phyloP scores from a whole-genome alignment of 2,329 filamentous ascomycete genomes.

The Huntiella decipiens region DNA sequence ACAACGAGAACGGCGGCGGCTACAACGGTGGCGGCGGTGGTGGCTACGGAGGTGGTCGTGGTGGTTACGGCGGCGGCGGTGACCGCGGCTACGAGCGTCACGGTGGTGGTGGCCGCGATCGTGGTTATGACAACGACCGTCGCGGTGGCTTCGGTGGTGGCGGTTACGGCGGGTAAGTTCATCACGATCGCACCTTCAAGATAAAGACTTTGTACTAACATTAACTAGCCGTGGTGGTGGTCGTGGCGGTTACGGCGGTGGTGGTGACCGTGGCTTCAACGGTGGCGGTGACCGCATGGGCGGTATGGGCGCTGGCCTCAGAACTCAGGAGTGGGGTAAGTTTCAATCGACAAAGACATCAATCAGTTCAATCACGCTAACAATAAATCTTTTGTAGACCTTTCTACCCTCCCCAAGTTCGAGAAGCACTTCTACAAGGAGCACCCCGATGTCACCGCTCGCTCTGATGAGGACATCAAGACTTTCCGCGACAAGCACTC shows the following conservation, averaged over 20 bases:
- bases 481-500: conserved; percentile 72
- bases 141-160: conserved; percentile 15
- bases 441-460: conserved; percentile 55
- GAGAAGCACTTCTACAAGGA: conserved; percentile 99
- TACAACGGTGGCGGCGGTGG: conserved; percentile 18
- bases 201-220: conserved; percentile 19
- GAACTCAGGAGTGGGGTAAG: conserved; percentile 78
- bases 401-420: conserved; percentile 72
- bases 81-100: conserved; percentile 17
- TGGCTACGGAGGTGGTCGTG: conserved; percentile 17
- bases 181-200: neutral
- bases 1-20: conserved; percentile 19
- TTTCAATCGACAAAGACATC: conserved; percentile 14
- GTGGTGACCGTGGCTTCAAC: conserved; percentile 26
- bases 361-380: conserved; percentile 15
- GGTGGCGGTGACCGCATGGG: conserved; percentile 87
- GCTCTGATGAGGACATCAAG: conserved; percentile 62
- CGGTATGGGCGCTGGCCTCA: conserved; percentile 69
- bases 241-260: conserved; percentile 15
- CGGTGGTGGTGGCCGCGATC: conserved; percentile 22
- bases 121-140: conserved; percentile 22
- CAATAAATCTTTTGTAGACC: conserved; percentile 33
- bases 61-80: conserved; percentile 17
- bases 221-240: conserved; percentile 18
- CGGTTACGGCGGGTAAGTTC: conserved; percentile 20